Evolutionary conservation across 2,329 filamentous ascomycete species (phyloP), one percentile per base, ranked within the genome.

Genomic region (Aspergillus costaricaensis): DNA sequence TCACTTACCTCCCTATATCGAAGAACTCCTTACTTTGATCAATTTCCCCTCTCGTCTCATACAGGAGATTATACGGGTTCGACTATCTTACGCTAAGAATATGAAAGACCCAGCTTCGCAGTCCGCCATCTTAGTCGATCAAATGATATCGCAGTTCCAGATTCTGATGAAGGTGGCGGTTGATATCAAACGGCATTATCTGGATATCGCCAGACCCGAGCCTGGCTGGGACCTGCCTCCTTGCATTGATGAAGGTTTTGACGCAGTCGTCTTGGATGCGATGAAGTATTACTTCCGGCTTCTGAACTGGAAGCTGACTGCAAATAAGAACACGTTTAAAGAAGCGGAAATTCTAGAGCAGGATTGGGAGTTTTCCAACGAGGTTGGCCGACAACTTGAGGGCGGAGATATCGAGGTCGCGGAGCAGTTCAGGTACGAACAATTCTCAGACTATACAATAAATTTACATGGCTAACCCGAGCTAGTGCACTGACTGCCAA

Each of bases 311-410:
- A 98, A 98, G 76, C 82, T 99, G 56, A 93, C 91, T 68, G 91
- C 92, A 58, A 98, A 98, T 81, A 98, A 97, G 76, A 99, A 98
- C 78, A 97, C 93, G 0, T 99, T 99, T 84, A 98, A 98, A 74
- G 95, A 99, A 76, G 95, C 95, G 6, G 95, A 99, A 81, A 90
- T 99, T 65, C 80, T 99, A 51, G 96, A 97, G 73, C 92, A 96
- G 70, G 95, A 99, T 77, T 99, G 95, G 95, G 92, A 92, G 59
- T 98, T 98, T 71, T 96, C 91, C 56, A 98, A 98, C 71, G 88
- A 93, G 69, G 91, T 99, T 59, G 95, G 94, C 25, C 87, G 91
- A 52, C 90, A 95, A 73, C 84, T 99, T n/a, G 89, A 96, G 68
- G 91, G 91, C 30, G 96, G 95, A 63, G 92, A 98, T 74, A 90